Conservation (phyloP, 2,329 filamentous ascomycete species). For the Monilinia vaccinii-corymbosi region DNA sequence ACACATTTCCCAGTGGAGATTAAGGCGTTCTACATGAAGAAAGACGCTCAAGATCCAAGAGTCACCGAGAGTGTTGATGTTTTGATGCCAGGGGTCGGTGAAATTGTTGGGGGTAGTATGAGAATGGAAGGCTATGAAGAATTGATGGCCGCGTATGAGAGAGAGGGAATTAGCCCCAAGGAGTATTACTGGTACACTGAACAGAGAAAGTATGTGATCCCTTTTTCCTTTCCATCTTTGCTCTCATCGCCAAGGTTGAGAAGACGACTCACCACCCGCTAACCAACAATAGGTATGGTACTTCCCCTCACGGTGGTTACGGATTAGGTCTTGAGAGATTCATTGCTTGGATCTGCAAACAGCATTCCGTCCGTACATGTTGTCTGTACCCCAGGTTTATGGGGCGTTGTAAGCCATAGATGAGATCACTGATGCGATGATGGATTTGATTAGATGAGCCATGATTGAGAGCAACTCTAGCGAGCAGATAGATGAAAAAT, state of each 20-base stretch:
- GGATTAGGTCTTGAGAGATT: constrained; percentile 82
- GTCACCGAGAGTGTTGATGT: constrained; percentile 90
- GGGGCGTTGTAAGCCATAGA: constrained; percentile 67
- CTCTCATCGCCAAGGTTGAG: not conserved
- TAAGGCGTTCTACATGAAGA: constrained; percentile 99
- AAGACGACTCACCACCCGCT: not conserved
- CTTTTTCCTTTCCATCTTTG: not conserved
- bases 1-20: constrained; percentile 97
- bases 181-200: constrained; percentile 97
- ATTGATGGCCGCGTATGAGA: constrained; percentile 78
- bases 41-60: constrained; percentile 64
- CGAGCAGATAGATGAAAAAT: not conserved
- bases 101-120: constrained; percentile 96
- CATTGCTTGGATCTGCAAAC: constrained; percentile 54
- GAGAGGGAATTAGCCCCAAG: constrained; percentile 73
- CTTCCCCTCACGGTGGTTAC: constrained; percentile 72
- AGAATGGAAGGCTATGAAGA: constrained; percentile 89
- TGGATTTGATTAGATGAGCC: not conserved
- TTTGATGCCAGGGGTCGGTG: constrained; percentile 85
- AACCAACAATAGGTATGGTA: constrained; percentile 59
- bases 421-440: not conserved
- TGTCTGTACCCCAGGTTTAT: constrained; percentile 76
- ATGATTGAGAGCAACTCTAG: not conserved
- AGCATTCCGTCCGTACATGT: constrained; percentile 55
- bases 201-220: constrained; percentile 69